These are phyloP conservation scores for Aspergillus panamensis DNA, from an alignment of 495 filamentous ascomycete genomes.

Conservation along the genomic window DNA sequence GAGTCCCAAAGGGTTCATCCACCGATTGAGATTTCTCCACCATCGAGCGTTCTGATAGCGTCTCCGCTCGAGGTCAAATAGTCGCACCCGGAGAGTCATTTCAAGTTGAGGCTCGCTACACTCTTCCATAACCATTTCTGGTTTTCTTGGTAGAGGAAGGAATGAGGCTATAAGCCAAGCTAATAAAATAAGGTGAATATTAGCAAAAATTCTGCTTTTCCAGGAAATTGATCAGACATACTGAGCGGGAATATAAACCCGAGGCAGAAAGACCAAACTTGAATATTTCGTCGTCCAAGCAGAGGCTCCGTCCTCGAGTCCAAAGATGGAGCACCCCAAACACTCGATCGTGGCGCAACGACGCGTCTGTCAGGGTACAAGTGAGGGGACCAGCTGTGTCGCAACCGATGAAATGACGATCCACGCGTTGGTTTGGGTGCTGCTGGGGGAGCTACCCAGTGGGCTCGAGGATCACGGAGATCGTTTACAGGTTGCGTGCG, in stretches of 20 bases:
- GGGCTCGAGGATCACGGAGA: slow-evolving; percentile 43
- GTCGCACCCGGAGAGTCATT: slow-evolving; percentile 43
- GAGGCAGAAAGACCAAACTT: slow-evolving; percentile 81
- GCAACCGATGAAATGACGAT: slow-evolving; percentile 26
- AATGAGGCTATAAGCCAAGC: slow-evolving; percentile 86
- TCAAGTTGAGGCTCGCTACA: slow-evolving; percentile 37
- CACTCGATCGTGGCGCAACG: slow-evolving; percentile 27
- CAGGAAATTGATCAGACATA: slow-evolving; percentile 37
- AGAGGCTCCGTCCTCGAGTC: slow-evolving; percentile 56
- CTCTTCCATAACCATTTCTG: slow-evolving; percentile 33
- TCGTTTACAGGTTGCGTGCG: slow-evolving; percentile 26
- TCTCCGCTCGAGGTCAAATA: slow-evolving; percentile 51
- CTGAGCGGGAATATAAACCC: slow-evolving; percentile 85
- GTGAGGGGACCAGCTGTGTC: slow-evolving; percentile 71
- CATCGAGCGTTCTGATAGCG: slow-evolving; percentile 79
- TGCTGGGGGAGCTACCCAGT: slow-evolving; percentile 38
- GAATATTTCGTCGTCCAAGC: slow-evolving; percentile 68
- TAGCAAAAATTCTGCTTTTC: slow-evolving; percentile 1
- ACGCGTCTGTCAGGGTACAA: slow-evolving; percentile 59
- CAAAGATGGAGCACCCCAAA: slow-evolving; percentile 68
- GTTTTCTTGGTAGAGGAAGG: slow-evolving; percentile 66
- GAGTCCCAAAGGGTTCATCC: slow-evolving; percentile 77
- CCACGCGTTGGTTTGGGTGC: slow-evolving; percentile 20
- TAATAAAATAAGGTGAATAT: slow-evolving; percentile 20
- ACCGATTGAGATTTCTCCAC: slow-evolving; percentile 90